Evolutionary conservation across 2,329 filamentous ascomycete species (phyloP), one percentile per base, ranked within the genome.

Genomic region (Fonsecaea nubica): DNA sequence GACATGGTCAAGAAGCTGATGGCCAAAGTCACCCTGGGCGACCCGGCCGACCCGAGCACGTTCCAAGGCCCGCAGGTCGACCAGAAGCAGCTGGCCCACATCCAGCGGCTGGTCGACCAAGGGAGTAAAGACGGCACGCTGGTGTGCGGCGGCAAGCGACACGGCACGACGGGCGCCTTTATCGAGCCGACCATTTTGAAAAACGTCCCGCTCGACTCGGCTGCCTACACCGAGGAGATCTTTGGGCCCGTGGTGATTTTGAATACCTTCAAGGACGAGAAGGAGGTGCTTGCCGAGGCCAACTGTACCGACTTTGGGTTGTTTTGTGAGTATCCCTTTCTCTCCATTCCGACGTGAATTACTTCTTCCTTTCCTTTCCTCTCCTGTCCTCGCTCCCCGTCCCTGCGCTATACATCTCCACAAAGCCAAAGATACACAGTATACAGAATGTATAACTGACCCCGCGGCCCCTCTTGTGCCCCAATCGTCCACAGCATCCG

Each of bases 41-140:
- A 75, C 79, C 74, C 76, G 58, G 72, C 73, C 9, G 74, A 84
- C 5, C 33, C 81, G 90, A 62, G 69, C 2, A 78, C 79, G 18
- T 77, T 84, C 63, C 84, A 88, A 1, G 89, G 88, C 0, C 89
- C 89, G 0, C 77, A 90, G 1, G 86, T 88, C 66, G 91, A 90
- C 76, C 76, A 82, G 69, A 84, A 86, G 82, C 89, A 91, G 75
- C 90, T 83, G 72, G 84, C 88, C 42, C 83, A 83, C 32, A 85
- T 87, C 32, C 84, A 83, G 71, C 75, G 79, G 10, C 82, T 88
- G 67, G 81, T 89, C 60, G 80, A 80, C 5, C 84, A 87, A 58
- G 85, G 83, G 63, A 80, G 83, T 71, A 78, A 79, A 68, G 83
- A 85, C 42, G 84, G 1, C 70, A 80, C 13, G 85, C 84, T 18